A percentile compares a stretch with the other conserved stretches of the same genome.
phyloP scores from a whole-genome alignment of 148 eudicot species.

The Rheum nobile region DNA sequence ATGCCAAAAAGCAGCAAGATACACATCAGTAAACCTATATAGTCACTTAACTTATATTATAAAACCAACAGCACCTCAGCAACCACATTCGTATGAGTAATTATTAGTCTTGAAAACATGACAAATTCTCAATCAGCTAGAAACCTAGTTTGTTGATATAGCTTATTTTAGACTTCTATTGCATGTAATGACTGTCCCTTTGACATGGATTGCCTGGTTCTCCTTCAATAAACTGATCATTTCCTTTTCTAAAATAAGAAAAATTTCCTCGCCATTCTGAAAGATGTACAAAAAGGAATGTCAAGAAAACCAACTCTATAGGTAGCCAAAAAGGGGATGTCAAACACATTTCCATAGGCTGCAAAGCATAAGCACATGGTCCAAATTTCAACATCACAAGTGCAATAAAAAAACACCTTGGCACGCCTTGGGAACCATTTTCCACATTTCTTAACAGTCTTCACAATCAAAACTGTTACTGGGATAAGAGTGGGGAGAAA shows the following conservation, averaged over 20 bases:
- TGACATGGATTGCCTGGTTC: not conserved
- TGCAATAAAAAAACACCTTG: not conserved
- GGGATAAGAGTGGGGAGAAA: not conserved
- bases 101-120: not conserved
- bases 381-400: not conserved
- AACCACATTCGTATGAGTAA: not conserved
- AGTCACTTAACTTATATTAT: not conserved
- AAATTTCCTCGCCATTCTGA: not conserved
- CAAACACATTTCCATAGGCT: not conserved
- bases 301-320: not conserved
- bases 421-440: not conserved
- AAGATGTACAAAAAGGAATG: not conserved
- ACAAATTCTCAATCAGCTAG: not conserved
- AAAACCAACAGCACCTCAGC: conserved; percentile 1
- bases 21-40: conserved; percentile 5
- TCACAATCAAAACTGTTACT: not conserved
- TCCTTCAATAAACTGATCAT: not conserved
- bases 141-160: not conserved
- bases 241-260: not conserved
- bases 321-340: not conserved
- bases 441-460: not conserved
- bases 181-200: not conserved
- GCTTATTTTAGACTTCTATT: not conserved
- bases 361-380: not conserved
- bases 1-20: conserved; percentile 3